These are phyloP conservation scores for Chalciporus piperatus DNA, from an alignment of 768 basidiomycete genomes.

Conservation along the genomic window DNA sequence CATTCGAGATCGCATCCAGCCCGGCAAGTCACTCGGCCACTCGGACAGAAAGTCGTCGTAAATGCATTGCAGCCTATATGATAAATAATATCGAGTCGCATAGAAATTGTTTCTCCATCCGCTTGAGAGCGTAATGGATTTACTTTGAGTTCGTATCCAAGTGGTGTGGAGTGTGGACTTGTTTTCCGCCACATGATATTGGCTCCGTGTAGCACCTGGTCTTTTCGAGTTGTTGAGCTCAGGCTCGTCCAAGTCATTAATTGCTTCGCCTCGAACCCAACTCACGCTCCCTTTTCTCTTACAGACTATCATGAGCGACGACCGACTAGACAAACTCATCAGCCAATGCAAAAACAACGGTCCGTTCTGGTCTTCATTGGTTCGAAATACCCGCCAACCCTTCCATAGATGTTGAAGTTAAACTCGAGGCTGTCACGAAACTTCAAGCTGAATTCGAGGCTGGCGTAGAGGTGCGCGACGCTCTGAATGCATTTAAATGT, in stretches of 20 bases:
- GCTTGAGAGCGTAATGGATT: too few species aligned
- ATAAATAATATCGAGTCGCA: too few species aligned
- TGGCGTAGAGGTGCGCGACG: conserved; percentile 56
- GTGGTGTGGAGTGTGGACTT: neutral
- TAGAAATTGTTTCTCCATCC: too few species aligned
- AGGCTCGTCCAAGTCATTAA: conserved; percentile 16
- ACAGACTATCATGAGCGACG: conserved; percentile 48
- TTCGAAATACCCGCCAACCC: conserved; percentile 7
- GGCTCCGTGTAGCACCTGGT: conserved; percentile 7
- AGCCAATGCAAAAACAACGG: conserved; percentile 66
- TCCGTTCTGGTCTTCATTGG: conserved; percentile 28
- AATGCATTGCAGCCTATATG: neutral
- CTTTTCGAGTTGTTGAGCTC: conserved; percentile 17
- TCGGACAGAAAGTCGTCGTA: conserved; percentile 61
- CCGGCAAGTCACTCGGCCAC: conserved; percentile 81
- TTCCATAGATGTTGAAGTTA: conserved; percentile 69
- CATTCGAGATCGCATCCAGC: conserved; percentile 79
- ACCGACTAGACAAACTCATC: conserved; percentile 57
- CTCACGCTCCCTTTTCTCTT: conserved; percentile 13
- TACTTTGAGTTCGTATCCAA: neutral
- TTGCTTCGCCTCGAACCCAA: conserved; percentile 9
- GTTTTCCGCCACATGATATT: conserved; percentile 20
- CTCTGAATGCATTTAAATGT: conserved; percentile 4
- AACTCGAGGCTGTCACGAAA: conserved; percentile 77
- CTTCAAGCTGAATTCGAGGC: conserved; percentile 73